Percentiles rank a stretch among this genome's conserved stretches.
phyloP scores from a whole-genome alignment of 2,329 filamentous ascomycete genomes.

The Talaromyces islandicus region DNA sequence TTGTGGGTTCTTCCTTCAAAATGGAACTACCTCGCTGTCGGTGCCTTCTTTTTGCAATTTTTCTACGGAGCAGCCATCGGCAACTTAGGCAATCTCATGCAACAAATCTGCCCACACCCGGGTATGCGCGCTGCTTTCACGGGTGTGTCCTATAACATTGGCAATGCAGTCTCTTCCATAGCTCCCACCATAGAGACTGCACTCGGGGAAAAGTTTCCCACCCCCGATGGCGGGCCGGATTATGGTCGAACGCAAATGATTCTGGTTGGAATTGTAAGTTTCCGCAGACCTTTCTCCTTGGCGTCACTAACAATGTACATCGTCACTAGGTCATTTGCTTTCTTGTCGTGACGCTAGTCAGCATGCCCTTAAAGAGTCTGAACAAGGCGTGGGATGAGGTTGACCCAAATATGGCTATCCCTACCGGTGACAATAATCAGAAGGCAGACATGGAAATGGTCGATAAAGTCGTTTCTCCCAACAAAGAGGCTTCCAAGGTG shows the following conservation, averaged over 20 bases:
- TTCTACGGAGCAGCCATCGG: conserved; percentile 7
- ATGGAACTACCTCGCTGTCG: conserved; percentile 4
- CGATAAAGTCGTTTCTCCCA: not conserved
- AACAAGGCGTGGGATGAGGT: conserved; percentile 1
- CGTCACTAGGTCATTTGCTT: not conserved
- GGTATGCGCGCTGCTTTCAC: conserved; percentile 6
- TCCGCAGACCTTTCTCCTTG: not conserved
- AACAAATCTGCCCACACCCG: conserved; percentile 6
- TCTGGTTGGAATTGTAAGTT: conserved; percentile 3
- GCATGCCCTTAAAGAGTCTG: conserved; percentile 3
- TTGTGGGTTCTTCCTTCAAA: conserved; percentile 1
- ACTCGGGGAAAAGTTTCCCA: not conserved
- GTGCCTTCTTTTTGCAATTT: conserved; percentile 8
- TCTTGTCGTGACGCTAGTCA: not conserved
- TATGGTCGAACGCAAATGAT: conserved; percentile 4
- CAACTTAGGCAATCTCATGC: conserved; percentile 5
- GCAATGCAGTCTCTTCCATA: conserved; percentile 4
- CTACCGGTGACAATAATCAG: not conserved
- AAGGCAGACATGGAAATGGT: not conserved
- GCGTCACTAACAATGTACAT: not conserved
- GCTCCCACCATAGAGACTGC: conserved; percentile 2
- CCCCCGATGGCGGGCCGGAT: not conserved
- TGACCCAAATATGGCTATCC: conserved; percentile 1
- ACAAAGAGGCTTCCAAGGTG: not conserved
- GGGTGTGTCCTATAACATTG: conserved; percentile 4